Conservation (phyloP, 2,329 filamentous ascomycete genomes). For the Calonectria naviculata region DNA sequence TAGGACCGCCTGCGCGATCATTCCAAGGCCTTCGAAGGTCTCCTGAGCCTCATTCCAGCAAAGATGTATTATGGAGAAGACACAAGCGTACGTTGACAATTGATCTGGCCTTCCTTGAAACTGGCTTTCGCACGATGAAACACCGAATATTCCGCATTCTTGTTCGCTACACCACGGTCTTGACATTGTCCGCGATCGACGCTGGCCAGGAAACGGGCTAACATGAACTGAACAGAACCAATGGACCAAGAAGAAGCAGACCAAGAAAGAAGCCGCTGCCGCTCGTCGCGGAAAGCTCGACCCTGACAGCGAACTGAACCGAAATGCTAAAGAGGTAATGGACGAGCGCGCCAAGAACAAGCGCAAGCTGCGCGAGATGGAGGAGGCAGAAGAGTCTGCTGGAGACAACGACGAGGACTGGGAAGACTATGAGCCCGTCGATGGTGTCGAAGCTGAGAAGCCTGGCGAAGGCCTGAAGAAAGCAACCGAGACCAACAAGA, state of each 20-base stretch:
- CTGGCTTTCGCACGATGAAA: slow-evolving; percentile 13
- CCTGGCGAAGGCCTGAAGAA: slow-evolving; percentile 73
- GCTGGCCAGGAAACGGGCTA: slow-evolving; percentile 19
- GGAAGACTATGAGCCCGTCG: slow-evolving; percentile 56
- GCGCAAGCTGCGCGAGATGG: slow-evolving; percentile 78
- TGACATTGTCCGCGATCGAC: neutral
- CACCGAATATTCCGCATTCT: neutral
- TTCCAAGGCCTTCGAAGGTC: slow-evolving; percentile 84
- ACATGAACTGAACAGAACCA: slow-evolving; percentile 72
- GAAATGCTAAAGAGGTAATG: slow-evolving; percentile 90
- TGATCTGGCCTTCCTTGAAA: slow-evolving; percentile 13
- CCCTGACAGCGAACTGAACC: slow-evolving; percentile 83
- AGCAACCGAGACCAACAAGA: slow-evolving; percentile 64
- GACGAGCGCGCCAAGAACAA: slow-evolving; percentile 83
- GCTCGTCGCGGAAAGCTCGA: slow-evolving; percentile 91
- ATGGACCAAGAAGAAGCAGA: slow-evolving; percentile 95
- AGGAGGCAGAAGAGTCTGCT: slow-evolving; percentile 55
- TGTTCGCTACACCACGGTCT: neutral
- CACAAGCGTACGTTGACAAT: slow-evolving; percentile 73
- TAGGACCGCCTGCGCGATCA: slow-evolving; percentile 69
- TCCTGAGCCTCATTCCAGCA: slow-evolving; percentile 88
- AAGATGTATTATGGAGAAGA: slow-evolving; percentile 93
- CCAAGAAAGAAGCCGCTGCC: slow-evolving; percentile 85
- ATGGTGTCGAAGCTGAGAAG: slow-evolving; percentile 68
- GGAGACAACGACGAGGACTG: slow-evolving; percentile 58